These are phyloP conservation scores for Loxodes magnus DNA, from an alignment of 73 alveolate species.

Conservation along the genomic window DNA sequence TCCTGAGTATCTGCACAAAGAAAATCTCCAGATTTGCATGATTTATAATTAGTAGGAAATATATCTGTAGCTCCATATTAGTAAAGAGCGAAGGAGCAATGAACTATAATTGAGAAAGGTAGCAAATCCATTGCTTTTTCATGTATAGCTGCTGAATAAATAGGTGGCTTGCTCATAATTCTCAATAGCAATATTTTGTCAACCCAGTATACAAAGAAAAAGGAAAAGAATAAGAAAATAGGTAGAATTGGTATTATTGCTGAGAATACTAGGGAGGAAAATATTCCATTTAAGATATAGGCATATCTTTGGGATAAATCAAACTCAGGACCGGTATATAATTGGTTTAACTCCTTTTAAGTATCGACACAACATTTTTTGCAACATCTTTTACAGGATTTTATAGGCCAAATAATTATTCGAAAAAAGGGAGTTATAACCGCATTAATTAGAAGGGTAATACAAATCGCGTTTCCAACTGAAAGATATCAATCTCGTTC, in stretches of 20 bases:
- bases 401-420: no score
- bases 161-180: constrained; percentile 5
- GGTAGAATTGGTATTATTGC: constrained; percentile 8
- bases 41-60: constrained; percentile 1
- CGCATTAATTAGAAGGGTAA: no score
- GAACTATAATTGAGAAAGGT: constrained; percentile 2
- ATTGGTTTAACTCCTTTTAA: not conserved
- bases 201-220: not conserved
- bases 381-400: no score
- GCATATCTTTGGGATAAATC: constrained; percentile 4
- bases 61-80: not conserved
- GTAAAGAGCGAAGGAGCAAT: not conserved
- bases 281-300: not conserved
- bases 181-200: constrained; percentile 2
- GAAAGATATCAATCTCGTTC: no score
- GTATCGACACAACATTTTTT: no score
- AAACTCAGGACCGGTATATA: constrained; percentile 7
- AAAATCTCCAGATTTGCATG: no score
- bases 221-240: not conserved
- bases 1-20: no score
- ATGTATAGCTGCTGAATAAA: not conserved
- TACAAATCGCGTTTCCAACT: no score
- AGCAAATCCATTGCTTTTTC: not conserved
- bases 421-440: no score
- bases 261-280: constrained; percentile 5